Evolutionary conservation across 1,139 yeast species (phyloP).

Genomic region (Protomyces inouyei): DNA sequence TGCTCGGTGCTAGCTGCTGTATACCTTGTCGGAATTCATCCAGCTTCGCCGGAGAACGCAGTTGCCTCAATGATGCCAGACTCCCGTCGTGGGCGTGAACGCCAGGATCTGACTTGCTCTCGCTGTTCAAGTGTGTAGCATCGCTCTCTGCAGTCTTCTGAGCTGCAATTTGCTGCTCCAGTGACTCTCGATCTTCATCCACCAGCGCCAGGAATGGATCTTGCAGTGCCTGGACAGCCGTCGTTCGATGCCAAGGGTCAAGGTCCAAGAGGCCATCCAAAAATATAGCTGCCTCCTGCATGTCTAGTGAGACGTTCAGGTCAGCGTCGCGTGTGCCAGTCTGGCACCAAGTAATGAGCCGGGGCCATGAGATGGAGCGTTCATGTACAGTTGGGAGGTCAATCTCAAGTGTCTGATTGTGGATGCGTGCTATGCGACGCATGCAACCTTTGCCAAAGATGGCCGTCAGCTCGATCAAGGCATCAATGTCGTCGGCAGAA

Average conservation of each 20-base stretch:
- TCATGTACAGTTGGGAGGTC: conserved; percentile 48
- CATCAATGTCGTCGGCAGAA: conserved; percentile 88
- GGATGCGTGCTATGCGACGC: conserved; percentile 72
- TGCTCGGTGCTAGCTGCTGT: neutral
- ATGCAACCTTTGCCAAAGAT: conserved; percentile 74
- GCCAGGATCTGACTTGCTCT: neutral
- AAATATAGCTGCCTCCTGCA: conserved; percentile 47
- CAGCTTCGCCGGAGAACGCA: neutral
- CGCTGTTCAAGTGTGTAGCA: neutral
- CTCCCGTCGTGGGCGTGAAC: neutral
- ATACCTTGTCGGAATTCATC: neutral
- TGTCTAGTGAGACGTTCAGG: conserved; percentile 35
- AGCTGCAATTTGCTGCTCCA: neutral
- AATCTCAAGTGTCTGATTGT: conserved; percentile 83
- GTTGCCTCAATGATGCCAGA: neutral
- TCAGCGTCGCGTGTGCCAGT: conserved; percentile 9
- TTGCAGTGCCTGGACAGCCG: conserved; percentile 54
- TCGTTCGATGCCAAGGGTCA: conserved; percentile 53
- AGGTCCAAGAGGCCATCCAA: conserved; percentile 52
- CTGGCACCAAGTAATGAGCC: conserved; percentile 41
- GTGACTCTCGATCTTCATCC: neutral
- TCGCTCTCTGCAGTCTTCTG: neutral
- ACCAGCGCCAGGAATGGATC: conserved; percentile 48
- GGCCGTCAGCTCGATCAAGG: conserved; percentile 76
- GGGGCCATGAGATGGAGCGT: conserved; percentile 39